These are phyloP conservation scores for Liriodendron chinense DNA, from an alignment of 164 flowering plant genomes.

Conservation along the genomic window DNA sequence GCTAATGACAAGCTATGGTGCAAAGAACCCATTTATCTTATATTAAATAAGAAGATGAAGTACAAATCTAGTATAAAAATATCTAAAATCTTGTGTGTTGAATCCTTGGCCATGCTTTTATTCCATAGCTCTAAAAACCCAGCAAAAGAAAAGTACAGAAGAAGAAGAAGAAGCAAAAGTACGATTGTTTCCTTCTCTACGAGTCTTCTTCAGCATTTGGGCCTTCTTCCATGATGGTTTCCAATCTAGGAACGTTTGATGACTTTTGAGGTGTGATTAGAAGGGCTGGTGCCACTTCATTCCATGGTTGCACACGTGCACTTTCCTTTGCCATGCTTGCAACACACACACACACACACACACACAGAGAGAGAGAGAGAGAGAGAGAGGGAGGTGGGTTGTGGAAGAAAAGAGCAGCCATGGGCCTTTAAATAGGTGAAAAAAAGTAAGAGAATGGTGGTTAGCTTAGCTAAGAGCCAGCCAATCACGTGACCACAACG, in stretches of 20 bases:
- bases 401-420: not conserved
- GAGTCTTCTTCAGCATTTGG: not conserved
- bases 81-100: too few species aligned
- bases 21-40: too few species aligned
- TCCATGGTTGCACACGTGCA: slow-evolving; percentile 4
- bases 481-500: not conserved
- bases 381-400: not conserved
- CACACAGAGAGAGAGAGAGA: not conserved
- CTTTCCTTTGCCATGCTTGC: slow-evolving; percentile 3
- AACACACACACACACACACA: not conserved
- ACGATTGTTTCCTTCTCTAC: not conserved
- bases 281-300: slow-evolving; percentile 7
- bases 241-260: not conserved
- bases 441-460: not conserved
- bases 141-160: not conserved
- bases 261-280: not conserved
- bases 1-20: too few species aligned
- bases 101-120: not conserved
- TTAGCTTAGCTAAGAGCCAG: not conserved
- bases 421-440: not conserved
- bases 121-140: not conserved
- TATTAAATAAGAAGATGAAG: too few species aligned
- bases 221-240: slow-evolving; percentile 1
- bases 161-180: not conserved
- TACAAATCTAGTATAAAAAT: too few species aligned